Base-by-base conservation (phyloP, 495 filamentous ascomycete genomes). In the Melanomma pulvis-pyrius region DNA sequence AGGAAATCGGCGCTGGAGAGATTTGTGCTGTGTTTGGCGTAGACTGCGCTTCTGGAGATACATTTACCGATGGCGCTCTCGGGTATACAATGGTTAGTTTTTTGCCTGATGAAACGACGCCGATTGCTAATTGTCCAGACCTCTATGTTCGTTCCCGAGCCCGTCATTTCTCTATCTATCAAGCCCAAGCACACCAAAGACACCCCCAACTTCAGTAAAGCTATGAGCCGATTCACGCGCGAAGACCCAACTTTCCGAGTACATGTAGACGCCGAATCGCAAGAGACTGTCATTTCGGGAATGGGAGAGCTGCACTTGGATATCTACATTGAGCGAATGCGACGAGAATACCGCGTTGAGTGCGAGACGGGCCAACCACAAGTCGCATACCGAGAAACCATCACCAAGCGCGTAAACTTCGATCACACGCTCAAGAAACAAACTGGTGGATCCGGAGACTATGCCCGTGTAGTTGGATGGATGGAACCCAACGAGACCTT, bases 11-110 rank as follows among this genome's bases (percentile, higher is more conserved):
- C 47, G 92, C 96, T 41, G 96, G 96, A 73, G 96, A 99, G 75
- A 98, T 99, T 59, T 98, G 96, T 73, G 96, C 96, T 54, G 93
- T 99, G 59, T 99, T 99, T 74, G 96, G 96, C 74, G 88, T 99
- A 57, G 96, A 99, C 63, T 99, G 96, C 78, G 92, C 96, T 22
- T 97, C 93, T 34, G 96, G 96, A 70, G 96, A 99, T 74, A 97
- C 93, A 28, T 99, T 99, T 82, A 97, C 96, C 17, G 96, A 99
- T 73, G 96, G 96, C 56, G 81, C 84, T 46, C 79, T 98, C n/a
- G 91, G 89, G 49, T 99, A 97, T 80, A 89, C 86, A 66, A 97
- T 99, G 93, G 72, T 74, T 68, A 68, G 70, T n/a, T 44, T 15
- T 34, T 32, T 19, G 15, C 34, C 53, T 7, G 15, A 13, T 29